Base-by-base conservation (phyloP, 1,284 basidiomycete species). In the Tilletia walkeri region DNA sequence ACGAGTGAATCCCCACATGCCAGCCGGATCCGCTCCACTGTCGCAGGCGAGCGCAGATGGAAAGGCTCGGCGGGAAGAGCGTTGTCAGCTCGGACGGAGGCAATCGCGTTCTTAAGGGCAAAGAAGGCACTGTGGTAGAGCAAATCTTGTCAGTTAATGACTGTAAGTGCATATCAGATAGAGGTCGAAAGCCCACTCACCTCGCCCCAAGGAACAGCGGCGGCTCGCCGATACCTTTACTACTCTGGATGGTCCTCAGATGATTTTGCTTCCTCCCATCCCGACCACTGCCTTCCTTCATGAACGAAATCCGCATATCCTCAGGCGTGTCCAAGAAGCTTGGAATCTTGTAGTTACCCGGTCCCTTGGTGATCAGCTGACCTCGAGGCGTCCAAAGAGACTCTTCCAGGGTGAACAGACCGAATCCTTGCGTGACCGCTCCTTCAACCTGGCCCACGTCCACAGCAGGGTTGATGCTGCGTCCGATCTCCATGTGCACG, bases 371-470 rank as follows among this genome's bases (percentile, higher is more conserved):
- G 6, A 80, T 79, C 16, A 84, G 76, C 39, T 80, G 78, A 2
- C 84, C 84, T 36, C 81, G 82, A 45, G 78, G 71, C 24, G 80
- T 70, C 78, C 80, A 84, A 0, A 84, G 70, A 9, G 74, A 76
- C 71, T 85, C 84, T 67, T 85, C 84, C 49, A 82, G 79, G 30
- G 84, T 85, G 34, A 73, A 73, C 68, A 84, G 75, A 1, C 84
- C 84, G 61, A 75, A 75, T 45, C 70, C 77, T 75, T 76, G 77
- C 50, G 75, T 75, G 63, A 75, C 73, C 9, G 82, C 82, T 3
- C 82, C 82, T 68, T 82, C 80, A 63, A 85, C 81, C 72, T 85
- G 84, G 10, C 84, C 84, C n/a, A 82, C 80, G 69, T 85, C 84
- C 67, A 85, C 83, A 6, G 75, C 74, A 5, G 84, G 84, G 66